Base-by-base conservation (phyloP, 306 rosid species). In the Abrus precatorius region DNA sequence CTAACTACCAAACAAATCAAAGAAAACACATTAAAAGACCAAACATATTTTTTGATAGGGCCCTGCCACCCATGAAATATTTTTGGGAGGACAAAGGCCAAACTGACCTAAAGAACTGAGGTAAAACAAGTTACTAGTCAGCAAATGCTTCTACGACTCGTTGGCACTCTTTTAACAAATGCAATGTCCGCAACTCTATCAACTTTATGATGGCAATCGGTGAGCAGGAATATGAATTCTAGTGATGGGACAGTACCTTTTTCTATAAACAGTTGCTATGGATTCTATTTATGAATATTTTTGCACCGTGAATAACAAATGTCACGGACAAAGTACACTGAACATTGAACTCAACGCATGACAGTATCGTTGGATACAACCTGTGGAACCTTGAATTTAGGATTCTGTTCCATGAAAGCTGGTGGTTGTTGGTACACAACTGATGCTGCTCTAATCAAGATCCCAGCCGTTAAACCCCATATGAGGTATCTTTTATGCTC, bases 381-480 rank as follows among this genome's bases (percentile, higher is more conserved):
- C 69, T 80, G 71, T 10, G 92, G 93, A 88, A 95, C 43, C 91
- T 86, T 91, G 89, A 89, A 91, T 76, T 65, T 65, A 57, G 98
- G 98, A 84, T 87, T 91, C 88, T 91, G 99, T 86, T 95, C 99
- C 62, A 84, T 29, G 78, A 95, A 95, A 86, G 91, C 90, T 13
- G 99, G 98, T 14, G 91, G 82, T 30, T 89, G 83, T 87, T 91
- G 84, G 85, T 80, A 90, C 66, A 93, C 93, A 47, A 93, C 84
- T 55, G 99, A 91, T 44, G 99, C 99, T 59, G 97, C 97, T 83
- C 91, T 89, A 59, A 95, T 91, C 90, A 93, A 95, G 82, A 95
- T 87, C 73, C 98, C 98, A 33, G 98, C 99, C 13, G 99, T 95
- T 68, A 95, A 88, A 34, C 99, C 98, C 99, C 99, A 95, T 63